Percentiles rank a stretch among this genome's conserved stretches.
These are phyloP conservation scores for Favolaschia claudopus DNA, from an alignment of 768 basidiomycete genomes.

Conservation along the genomic window DNA sequence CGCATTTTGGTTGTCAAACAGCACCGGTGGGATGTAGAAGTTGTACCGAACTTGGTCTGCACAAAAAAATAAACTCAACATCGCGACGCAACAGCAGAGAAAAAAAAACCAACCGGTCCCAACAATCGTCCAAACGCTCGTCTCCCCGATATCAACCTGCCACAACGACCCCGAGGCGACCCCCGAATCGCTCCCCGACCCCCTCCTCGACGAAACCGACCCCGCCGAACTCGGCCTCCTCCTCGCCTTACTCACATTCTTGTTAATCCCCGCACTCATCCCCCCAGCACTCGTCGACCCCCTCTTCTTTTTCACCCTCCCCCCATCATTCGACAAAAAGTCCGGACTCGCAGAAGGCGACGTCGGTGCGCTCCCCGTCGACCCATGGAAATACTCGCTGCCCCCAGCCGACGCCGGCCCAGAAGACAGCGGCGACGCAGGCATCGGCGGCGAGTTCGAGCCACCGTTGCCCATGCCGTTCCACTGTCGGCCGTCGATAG, in stretches of 20 bases:
- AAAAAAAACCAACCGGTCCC: conserved; percentile 72
- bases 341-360: conserved; percentile 71
- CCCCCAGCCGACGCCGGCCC: conserved; percentile 62
- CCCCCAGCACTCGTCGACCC: conserved; percentile 77
- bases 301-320: conserved; percentile 85
- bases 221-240: conserved; percentile 82
- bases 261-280: conserved; percentile 56
- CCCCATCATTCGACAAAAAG: conserved; percentile 82
- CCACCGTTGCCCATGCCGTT: conserved; percentile 53
- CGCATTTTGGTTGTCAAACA: conserved; percentile 83
- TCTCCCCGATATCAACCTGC: conserved; percentile 93
- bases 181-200: conserved; percentile 69
- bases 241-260: conserved; percentile 63
- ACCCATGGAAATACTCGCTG: conserved; percentile 72
- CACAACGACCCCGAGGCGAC: conserved; percentile 83
- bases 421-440: conserved; percentile 75
- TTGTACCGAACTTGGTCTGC: conserved; percentile 92
- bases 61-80: conserved; percentile 26
- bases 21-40: conserved; percentile 87
- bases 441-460: conserved; percentile 64
- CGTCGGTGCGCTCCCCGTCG: conserved; percentile 70
- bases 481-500: conserved; percentile 85
- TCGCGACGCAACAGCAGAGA: conserved; percentile 5
- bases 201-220: conserved; percentile 72
- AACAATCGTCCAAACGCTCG: conserved; percentile 94